phyloP scores from a whole-genome alignment of 805 yeast genomes.

The Barnettozyma populi region DNA sequence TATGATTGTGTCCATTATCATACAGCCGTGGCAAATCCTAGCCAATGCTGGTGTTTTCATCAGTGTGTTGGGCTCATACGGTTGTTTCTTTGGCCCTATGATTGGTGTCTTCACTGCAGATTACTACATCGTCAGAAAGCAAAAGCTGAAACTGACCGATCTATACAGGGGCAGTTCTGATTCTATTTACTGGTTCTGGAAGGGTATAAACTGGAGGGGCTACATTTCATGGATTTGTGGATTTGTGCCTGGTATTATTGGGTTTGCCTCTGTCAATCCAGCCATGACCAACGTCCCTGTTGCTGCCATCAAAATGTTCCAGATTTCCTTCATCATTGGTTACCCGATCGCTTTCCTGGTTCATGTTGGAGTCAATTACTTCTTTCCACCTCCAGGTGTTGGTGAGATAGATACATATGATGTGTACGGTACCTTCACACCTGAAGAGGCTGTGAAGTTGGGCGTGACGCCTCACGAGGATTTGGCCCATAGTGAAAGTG shows the following conservation, averaged over 20 bases:
- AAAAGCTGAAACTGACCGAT: conserved; percentile 35
- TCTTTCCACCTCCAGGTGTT: conserved; percentile 27
- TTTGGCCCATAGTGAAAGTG: not conserved
- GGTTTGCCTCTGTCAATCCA: conserved; percentile 29
- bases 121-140: conserved; percentile 32
- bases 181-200: conserved; percentile 38
- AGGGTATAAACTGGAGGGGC: conserved; percentile 41
- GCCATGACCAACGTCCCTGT: conserved; percentile 24
- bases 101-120: conserved; percentile 34
- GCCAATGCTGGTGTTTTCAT: conserved; percentile 24
- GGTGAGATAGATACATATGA: conserved; percentile 31
- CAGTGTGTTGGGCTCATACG: conserved; percentile 22
- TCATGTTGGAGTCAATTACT: conserved; percentile 19
- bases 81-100: conserved; percentile 40
- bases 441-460: conserved; percentile 27
- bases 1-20: conserved; percentile 61
- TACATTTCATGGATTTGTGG: conserved; percentile 33
- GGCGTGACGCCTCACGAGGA: conserved; percentile 27
- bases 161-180: conserved; percentile 29
- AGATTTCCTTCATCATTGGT: conserved; percentile 25
- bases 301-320: conserved; percentile 24
- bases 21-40: conserved; percentile 64
- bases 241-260: conserved; percentile 39
- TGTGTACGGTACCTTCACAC: conserved; percentile 30
- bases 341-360: conserved; percentile 21